phyloP scores from a whole-genome alignment of 1,284 basidiomycete species.

The Rhodotorula sp. region DNA sequence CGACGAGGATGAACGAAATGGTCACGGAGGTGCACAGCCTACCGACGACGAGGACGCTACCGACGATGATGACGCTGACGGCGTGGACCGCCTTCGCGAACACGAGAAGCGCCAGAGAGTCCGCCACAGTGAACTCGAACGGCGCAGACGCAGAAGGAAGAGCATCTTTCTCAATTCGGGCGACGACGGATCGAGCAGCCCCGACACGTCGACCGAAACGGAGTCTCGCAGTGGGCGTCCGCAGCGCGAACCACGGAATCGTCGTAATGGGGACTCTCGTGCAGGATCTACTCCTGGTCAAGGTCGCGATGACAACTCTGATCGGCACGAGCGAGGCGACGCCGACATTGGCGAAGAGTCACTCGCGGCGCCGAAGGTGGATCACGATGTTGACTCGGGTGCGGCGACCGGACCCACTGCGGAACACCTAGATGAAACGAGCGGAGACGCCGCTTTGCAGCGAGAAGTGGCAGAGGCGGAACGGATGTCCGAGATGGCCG shows the following conservation, averaged over 20 bases:
- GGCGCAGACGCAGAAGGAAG: not conserved
- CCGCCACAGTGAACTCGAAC: not conserved
- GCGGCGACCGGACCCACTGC: not conserved
- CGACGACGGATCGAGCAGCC: slow-evolving; percentile 1
- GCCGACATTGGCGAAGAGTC: not conserved
- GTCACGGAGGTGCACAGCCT: no score
- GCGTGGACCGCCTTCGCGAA: not conserved
- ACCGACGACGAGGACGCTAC: not conserved
- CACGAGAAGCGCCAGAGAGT: not conserved
- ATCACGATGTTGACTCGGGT: not conserved
- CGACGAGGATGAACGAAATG: not conserved
- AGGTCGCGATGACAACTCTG: no score
- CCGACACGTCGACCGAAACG: not conserved
- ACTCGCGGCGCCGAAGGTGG: not conserved
- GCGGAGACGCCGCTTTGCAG: slow-evolving; percentile 5
- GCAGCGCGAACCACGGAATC: no score
- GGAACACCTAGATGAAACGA: not conserved
- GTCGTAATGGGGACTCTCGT: no score
- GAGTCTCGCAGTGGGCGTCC: not conserved
- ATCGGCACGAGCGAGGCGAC: not conserved
- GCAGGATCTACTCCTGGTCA: no score
- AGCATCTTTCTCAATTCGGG: not conserved
- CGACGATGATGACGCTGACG: not conserved
- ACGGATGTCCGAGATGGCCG: slow-evolving; percentile 1
- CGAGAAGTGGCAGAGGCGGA: slow-evolving; percentile 20